phyloP scores from a whole-genome alignment of 352 stramenopile species.

The Pythium vanterpoolii region DNA sequence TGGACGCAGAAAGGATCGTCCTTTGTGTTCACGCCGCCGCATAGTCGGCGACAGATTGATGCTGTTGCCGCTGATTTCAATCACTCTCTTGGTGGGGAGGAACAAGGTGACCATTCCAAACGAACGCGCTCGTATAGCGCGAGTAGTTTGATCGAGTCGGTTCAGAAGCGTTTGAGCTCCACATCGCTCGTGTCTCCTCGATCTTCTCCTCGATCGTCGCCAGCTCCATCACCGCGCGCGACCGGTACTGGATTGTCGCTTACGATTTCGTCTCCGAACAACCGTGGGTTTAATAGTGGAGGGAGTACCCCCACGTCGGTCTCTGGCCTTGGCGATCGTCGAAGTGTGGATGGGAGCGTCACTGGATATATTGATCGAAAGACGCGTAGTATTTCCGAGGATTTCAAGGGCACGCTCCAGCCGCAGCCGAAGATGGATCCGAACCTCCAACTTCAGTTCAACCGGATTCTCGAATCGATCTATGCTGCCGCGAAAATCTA shows the following conservation, averaged over 20 bases:
- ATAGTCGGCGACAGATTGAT: conserved; percentile 85
- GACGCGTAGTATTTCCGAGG: conserved; percentile 75
- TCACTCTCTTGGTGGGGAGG: conserved; percentile 69
- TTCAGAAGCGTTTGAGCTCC: conserved; percentile 74
- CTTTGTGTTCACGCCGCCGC: conserved; percentile 85
- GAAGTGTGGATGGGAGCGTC: conserved; percentile 53
- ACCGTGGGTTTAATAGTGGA: conserved; percentile 51
- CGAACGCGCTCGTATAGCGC: conserved; percentile 78
- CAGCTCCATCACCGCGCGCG: conserved; percentile 45
- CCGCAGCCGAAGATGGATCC: conserved; percentile 80
- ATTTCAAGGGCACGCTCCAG: conserved; percentile 58
- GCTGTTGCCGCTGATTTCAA: conserved; percentile 86
- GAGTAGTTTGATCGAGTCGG: conserved; percentile 80
- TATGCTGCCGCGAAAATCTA: conserved; percentile 85
- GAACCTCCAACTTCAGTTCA: conserved; percentile 82
- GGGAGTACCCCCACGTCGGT: conserved; percentile 63
- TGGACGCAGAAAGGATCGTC: conserved; percentile 84
- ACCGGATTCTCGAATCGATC: conserved; percentile 79
- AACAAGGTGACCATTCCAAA: conserved; percentile 43
- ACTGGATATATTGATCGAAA: conserved; percentile 48
- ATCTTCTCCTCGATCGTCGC: conserved; percentile 65
- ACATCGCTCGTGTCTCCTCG: conserved; percentile 49
- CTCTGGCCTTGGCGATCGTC: conserved; percentile 37
- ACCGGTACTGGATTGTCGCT: conserved; percentile 44
- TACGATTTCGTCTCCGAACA: conserved; percentile 78